Evolutionary conservation across 805 yeast genomes (phyloP).

Genomic region (Lipomyces oligophaga): DNA sequence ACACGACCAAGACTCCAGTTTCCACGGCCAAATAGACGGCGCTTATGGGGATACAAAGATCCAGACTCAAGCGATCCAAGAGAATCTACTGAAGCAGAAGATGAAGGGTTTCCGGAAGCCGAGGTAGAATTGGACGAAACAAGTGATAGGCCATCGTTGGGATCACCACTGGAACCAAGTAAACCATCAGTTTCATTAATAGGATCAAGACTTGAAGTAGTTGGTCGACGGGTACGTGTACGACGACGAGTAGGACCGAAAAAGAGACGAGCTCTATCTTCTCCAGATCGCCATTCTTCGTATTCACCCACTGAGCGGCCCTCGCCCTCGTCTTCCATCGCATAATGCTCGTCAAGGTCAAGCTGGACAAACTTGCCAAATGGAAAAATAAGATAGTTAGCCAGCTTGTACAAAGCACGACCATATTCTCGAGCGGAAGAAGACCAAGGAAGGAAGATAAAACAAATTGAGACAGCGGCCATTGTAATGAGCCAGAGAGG

Average conservation of each 20-base stretch:
- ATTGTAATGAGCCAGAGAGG: constrained; percentile 53
- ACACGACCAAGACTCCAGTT: constrained; percentile 83
- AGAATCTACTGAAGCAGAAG: constrained; percentile 1
- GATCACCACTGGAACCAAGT: constrained; percentile 18
- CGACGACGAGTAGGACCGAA: constrained; percentile 54
- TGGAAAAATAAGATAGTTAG: constrained; percentile 72
- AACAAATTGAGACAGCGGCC: constrained; percentile 27
- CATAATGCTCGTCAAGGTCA: constrained; percentile 71
- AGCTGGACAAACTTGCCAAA: constrained; percentile 86
- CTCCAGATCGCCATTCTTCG: constrained; percentile 65
- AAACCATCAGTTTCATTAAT: constrained; percentile 21
- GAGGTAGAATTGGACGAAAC: background rate
- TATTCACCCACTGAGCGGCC: constrained; percentile 80
- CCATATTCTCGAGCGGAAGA: constrained; percentile 60
- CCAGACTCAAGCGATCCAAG: constrained; percentile 17
- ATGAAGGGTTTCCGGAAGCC: background rate
- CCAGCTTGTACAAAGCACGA: constrained; percentile 55
- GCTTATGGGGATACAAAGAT: constrained; percentile 11
- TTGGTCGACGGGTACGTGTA: constrained; percentile 7
- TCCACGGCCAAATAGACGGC: constrained; percentile 84
- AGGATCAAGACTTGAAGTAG: constrained; percentile 13
- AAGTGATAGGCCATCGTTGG: constrained; percentile 16
- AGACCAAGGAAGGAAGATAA: constrained; percentile 40
- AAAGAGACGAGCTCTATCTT: constrained; percentile 71
- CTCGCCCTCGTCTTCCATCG: constrained; percentile 81